These are phyloP conservation scores for Ceratocystis eucalypticola DNA, from an alignment of 2,329 filamentous ascomycete species.

Conservation along the genomic window DNA sequence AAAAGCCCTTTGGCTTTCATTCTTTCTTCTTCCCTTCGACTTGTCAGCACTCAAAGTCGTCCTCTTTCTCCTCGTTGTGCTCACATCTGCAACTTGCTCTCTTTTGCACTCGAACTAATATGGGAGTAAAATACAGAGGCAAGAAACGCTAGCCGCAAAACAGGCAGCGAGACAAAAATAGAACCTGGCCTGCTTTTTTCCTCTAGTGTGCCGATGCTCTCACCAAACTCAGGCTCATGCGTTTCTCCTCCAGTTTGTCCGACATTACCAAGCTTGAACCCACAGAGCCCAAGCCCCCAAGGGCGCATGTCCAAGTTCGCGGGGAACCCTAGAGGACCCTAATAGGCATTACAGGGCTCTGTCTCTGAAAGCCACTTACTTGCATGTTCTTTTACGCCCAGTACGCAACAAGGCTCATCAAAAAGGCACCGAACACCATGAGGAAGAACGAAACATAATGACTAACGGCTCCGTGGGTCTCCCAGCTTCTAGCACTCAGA, in stretches of 20 bases:
- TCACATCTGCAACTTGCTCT: not conserved
- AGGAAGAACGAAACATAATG: slow-evolving; percentile 42
- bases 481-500: slow-evolving; percentile 51
- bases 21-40: not conserved
- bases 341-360: not conserved
- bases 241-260: not conserved
- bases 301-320: not conserved
- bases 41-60: not conserved
- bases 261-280: not conserved
- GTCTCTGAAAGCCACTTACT: not conserved
- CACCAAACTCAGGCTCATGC: not conserved
- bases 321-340: not conserved
- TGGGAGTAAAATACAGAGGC: no score
- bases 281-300: not conserved
- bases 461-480: slow-evolving; percentile 37
- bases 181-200: not conserved
- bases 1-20: not conserved
- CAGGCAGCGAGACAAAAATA: not conserved
- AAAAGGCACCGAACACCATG: slow-evolving; percentile 45
- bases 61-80: no score
- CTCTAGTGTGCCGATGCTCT: not conserved
- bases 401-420: slow-evolving; percentile 51
- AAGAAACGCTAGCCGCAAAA: no score
- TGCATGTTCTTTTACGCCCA: slow-evolving; percentile 36
- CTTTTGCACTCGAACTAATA: not conserved